These are phyloP conservation scores for Kwoniella europaea DNA, from an alignment of 768 basidiomycete species.

Conservation along the genomic window DNA sequence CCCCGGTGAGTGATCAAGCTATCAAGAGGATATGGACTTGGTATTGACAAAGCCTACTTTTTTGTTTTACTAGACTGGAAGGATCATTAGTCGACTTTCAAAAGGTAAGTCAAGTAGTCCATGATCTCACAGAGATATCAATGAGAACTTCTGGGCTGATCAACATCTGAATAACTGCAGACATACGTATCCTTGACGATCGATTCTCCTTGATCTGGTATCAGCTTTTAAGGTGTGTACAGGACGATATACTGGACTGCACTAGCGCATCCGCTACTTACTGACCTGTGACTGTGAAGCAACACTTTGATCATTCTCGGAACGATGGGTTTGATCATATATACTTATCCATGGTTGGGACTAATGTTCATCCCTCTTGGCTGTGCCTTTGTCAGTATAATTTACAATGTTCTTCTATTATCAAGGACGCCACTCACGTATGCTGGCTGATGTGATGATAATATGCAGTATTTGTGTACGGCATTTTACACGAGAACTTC, in stretches of 20 bases:
- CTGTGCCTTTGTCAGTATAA: constrained; percentile 29
- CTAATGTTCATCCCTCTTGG: constrained; percentile 46
- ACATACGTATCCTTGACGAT: constrained; percentile 58
- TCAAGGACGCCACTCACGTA: no score
- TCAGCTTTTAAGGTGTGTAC: constrained; percentile 35
- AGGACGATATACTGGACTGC: no score
- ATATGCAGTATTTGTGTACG: constrained; percentile 32
- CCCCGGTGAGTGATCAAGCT: constrained; percentile 47
- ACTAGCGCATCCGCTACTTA: neutral
- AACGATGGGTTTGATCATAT: constrained; percentile 44
- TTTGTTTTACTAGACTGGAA: constrained; percentile 28
- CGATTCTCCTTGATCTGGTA: constrained; percentile 35
- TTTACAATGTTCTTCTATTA: no score
- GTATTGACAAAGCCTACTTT: neutral
- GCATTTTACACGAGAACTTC: constrained; percentile 46
- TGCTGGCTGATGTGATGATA: neutral
- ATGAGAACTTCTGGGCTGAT: no score
- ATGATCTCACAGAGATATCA: no score
- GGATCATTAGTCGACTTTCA: constrained; percentile 49
- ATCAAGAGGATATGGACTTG: neutral
- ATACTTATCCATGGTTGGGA: constrained; percentile 43
- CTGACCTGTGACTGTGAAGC: neutral
- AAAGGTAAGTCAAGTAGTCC: constrained; percentile 27
- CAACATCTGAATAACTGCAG: constrained; percentile 23
- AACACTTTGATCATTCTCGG: constrained; percentile 35